Evolutionary conservation across 2,329 filamentous ascomycete genomes (phyloP).

Genomic region (Daldinia eschscholtzii): DNA sequence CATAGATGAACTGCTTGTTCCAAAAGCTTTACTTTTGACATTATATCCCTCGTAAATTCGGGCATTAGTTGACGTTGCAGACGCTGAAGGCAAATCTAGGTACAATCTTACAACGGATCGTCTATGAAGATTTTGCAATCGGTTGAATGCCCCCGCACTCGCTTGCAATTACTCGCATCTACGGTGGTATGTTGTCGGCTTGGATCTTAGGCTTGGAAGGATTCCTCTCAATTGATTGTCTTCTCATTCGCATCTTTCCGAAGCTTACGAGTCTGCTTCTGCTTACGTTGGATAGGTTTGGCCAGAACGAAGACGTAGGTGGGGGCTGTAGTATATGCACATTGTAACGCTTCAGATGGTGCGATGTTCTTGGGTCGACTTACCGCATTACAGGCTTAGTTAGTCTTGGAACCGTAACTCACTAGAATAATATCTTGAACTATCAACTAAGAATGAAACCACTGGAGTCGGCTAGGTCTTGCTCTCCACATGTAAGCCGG

Average conservation of each 20-base stretch:
- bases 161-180: neutral
- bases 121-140: neutral
- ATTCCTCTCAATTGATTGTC: neutral
- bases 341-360: neutral
- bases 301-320: constrained; percentile 1
- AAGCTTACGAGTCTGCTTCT: neutral
- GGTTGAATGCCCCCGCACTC: neutral
- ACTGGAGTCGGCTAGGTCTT: neutral
- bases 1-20: too few species aligned
- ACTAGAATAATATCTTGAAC: neutral
- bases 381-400: neutral
- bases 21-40: too few species aligned
- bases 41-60: too few species aligned
- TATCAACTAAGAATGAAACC: constrained; percentile 1
- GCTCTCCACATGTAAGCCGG: constrained; percentile 8
- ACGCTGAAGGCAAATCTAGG: neutral
- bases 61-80: neutral
- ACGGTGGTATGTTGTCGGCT: neutral
- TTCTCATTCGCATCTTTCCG: neutral
- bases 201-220: neutral
- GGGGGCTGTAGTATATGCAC: neutral
- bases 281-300: constrained; percentile 2
- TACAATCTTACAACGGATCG: neutral
- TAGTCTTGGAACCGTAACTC: neutral
- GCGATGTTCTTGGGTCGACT: neutral